These are phyloP conservation scores for Pilatotrama ljubarskyi DNA, from an alignment of 768 basidiomycete genomes.

Conservation along the genomic window DNA sequence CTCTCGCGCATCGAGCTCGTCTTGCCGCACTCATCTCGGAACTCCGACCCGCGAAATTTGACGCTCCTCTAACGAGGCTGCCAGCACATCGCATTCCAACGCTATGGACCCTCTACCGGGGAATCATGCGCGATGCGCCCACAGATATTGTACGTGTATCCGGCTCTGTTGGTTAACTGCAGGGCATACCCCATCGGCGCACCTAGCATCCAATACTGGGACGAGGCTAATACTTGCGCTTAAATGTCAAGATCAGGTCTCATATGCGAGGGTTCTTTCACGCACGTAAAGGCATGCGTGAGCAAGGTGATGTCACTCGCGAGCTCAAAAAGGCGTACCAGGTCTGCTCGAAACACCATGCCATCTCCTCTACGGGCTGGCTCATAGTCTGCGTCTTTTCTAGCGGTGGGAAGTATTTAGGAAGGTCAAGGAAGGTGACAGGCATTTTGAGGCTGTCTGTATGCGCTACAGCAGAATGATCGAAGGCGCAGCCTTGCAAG, in stretches of 20 bases:
- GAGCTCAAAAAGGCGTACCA: constrained; percentile 56
- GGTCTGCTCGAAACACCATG: constrained; percentile 37
- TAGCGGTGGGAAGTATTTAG: constrained; percentile 64
- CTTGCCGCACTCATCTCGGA: constrained; percentile 55
- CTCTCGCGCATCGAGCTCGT: constrained; percentile 48
- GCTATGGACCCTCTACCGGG: constrained; percentile 74
- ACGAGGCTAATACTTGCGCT: too few species aligned
- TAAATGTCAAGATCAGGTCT: constrained; percentile 50
- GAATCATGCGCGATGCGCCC: constrained; percentile 57
- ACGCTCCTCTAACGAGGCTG: constrained; percentile 67
- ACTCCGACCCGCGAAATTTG: constrained; percentile 58
- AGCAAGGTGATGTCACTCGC: constrained; percentile 47
- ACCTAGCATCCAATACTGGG: too few species aligned
- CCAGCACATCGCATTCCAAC: constrained; percentile 76
- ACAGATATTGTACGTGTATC: constrained; percentile 49
- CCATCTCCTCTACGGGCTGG: neutral
- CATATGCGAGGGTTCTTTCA: constrained; percentile 58
- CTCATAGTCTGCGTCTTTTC: neutral
- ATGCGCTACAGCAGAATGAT: constrained; percentile 62
- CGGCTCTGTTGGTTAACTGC: neutral
- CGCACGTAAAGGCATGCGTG: constrained; percentile 52
- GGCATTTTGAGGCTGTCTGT: constrained; percentile 45
- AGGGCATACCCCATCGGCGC: too few species aligned
- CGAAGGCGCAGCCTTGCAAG: constrained; percentile 47
- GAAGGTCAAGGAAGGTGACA: constrained; percentile 55